These are phyloP conservation scores for Yamadazyma trypodendri DNA, from an alignment of 1,139 yeast species.

Conservation along the genomic window DNA sequence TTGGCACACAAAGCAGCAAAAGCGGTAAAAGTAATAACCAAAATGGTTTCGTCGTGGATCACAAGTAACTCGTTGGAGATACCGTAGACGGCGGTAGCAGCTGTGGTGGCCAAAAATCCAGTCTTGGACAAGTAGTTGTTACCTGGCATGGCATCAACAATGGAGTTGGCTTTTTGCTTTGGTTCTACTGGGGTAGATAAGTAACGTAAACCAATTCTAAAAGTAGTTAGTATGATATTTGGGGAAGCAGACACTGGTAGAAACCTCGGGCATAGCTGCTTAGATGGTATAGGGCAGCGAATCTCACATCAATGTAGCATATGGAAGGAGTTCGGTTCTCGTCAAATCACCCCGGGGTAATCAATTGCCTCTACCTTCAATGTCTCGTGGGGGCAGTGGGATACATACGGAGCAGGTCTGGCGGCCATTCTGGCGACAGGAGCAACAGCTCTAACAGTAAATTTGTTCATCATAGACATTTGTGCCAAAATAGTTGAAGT, in stretches of 20 bases:
- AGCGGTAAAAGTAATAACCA: conserved; percentile 76
- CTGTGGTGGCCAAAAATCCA: conserved; percentile 89
- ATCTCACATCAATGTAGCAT: too few species aligned
- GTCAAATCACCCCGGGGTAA: too few species aligned
- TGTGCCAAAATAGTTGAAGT: conserved; percentile 2
- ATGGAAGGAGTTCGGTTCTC: too few species aligned
- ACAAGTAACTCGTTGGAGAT: conserved; percentile 91
- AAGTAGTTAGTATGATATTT: conserved; percentile 14
- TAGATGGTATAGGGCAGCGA: too few species aligned
- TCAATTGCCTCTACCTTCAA: background rate
- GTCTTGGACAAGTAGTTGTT: conserved; percentile 85
- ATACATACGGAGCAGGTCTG: conserved; percentile 49
- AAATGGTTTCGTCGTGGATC: conserved; percentile 84
- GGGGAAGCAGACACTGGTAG: too few species aligned
- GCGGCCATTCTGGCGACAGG: conserved; percentile 38
- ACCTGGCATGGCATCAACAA: conserved; percentile 93
- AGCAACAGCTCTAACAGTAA: conserved; percentile 45
- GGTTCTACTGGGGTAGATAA: conserved; percentile 75
- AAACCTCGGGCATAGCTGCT: too few species aligned
- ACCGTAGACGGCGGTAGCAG: conserved; percentile 93
- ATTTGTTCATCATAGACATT: conserved; percentile 50
- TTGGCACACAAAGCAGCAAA: conserved; percentile 77
- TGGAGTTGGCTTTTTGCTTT: conserved; percentile 85
- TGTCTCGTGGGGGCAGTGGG: background rate
- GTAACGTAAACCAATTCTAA: conserved; percentile 61